These are phyloP conservation scores for Schizochytrium sp. DNA, from an alignment of 108 stramenopile species.

Conservation along the genomic window DNA sequence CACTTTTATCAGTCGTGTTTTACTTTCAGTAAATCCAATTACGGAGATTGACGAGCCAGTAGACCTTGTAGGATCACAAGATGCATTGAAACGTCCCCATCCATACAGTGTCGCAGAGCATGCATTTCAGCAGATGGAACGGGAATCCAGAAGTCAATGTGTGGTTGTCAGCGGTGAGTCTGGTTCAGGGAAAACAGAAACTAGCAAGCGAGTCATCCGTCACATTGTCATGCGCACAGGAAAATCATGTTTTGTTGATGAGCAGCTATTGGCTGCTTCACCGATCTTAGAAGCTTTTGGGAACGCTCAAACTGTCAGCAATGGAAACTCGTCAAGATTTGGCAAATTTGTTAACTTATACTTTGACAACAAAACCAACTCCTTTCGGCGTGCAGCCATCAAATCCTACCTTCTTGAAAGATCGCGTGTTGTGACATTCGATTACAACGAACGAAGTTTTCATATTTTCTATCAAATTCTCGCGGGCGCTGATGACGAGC, in stretches of 20 bases:
- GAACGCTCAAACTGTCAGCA: conserved; percentile 72
- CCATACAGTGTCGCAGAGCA: conserved; percentile 21
- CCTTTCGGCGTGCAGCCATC: conserved; percentile 15
- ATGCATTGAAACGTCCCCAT: neutral
- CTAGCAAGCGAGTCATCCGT: conserved; percentile 59
- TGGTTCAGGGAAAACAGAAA: conserved; percentile 65
- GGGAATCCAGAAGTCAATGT: conserved; percentile 24
- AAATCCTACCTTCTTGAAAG: conserved; percentile 59
- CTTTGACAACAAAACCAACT: conserved; percentile 54
- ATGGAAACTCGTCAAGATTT: conserved; percentile 75
- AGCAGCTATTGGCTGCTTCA: conserved; percentile 68
- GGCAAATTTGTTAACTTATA: conserved; percentile 79
- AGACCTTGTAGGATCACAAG: neutral
- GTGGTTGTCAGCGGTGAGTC: conserved; percentile 66
- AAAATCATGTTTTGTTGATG: conserved; percentile 33
- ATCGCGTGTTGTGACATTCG: neutral
- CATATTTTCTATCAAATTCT: conserved; percentile 85
- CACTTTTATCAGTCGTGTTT: conserved; percentile 70
- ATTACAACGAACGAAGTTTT: conserved; percentile 81
- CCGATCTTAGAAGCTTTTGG: conserved; percentile 75
- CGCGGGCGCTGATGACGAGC: conserved; percentile 70
- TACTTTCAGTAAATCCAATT: conserved; percentile 72
- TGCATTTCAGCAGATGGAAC: conserved; percentile 44
- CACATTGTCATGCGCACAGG: conserved; percentile 58
- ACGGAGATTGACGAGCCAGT: neutral